phyloP scores from a whole-genome alignment of 2,329 filamentous ascomycete genomes.

The Ceratocystis destructans region DNA sequence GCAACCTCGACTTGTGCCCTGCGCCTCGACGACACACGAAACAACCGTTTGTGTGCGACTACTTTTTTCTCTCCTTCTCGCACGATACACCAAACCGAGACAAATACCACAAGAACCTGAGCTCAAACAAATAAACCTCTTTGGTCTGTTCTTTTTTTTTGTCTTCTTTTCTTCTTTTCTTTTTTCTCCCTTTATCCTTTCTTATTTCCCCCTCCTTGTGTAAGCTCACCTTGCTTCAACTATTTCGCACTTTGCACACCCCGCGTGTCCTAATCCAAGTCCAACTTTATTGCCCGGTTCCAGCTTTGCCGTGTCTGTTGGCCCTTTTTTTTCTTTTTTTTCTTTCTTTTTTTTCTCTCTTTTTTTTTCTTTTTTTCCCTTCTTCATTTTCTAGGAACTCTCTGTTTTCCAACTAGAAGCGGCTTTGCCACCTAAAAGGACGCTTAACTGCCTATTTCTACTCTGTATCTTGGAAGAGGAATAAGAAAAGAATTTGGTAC shows the following conservation, averaged over 20 bases:
- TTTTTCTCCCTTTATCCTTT: constrained; percentile 8
- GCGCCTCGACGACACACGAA: constrained; percentile 8
- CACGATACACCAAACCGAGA: constrained; percentile 4
- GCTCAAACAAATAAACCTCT: constrained; percentile 9
- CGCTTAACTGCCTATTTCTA: not conserved
- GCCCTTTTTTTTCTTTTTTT: constrained; percentile 10
- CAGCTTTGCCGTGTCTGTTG: not conserved
- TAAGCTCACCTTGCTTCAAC: constrained; percentile 2
- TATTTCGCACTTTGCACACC: constrained; percentile 10
- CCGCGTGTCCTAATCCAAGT: constrained; percentile 15
- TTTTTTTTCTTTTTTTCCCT: constrained; percentile 8
- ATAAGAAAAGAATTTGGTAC: not conserved
- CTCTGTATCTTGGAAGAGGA: constrained; percentile 24
- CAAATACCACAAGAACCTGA: not conserved
- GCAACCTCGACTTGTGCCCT: constrained; percentile 6
- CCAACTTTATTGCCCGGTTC: constrained; percentile 7
- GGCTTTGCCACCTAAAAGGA: not conserved
- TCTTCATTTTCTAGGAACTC: not conserved
- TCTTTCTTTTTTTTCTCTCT: not conserved
- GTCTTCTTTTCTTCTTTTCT: constrained; percentile 8
- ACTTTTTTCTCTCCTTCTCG: constrained; percentile 11
- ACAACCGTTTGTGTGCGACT: constrained; percentile 6
- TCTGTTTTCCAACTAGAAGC: not conserved
- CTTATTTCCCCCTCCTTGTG: constrained; percentile 4
- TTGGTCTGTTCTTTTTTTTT: not conserved